phyloP scores from a whole-genome alignment of 345 rosid species.

The Euphorbia pulcherrima region DNA sequence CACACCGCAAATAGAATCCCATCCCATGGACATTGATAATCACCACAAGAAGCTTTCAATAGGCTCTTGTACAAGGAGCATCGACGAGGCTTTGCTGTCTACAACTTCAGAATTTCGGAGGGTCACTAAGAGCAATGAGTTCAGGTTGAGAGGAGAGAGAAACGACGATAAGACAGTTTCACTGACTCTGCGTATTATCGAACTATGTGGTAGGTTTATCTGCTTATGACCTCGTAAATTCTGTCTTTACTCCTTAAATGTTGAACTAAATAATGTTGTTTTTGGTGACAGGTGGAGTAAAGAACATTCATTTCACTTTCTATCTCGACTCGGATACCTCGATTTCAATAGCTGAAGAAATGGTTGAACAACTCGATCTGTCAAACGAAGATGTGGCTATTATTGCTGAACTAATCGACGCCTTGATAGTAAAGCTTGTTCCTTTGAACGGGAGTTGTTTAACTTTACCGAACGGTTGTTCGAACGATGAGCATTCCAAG shows the following conservation, averaged over 20 bases:
- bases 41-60: slow-evolving; percentile 40
- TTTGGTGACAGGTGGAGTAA: slow-evolving; percentile 49
- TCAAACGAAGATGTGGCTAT: slow-evolving; percentile 51
- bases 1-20: slow-evolving; percentile 51
- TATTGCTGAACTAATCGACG: slow-evolving; percentile 72
- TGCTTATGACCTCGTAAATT: not conserved
- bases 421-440: slow-evolving; percentile 48
- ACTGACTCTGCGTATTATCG: slow-evolving; percentile 60
- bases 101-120: slow-evolving; percentile 46
- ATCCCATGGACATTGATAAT: slow-evolving; percentile 59
- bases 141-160: slow-evolving; percentile 50
- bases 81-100: slow-evolving; percentile 31
- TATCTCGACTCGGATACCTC: slow-evolving; percentile 71
- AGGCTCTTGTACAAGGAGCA: slow-evolving; percentile 42
- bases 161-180: slow-evolving; percentile 42
- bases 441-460: slow-evolving; percentile 42
- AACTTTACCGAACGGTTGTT: slow-evolving; percentile 27
- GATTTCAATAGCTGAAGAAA: slow-evolving; percentile 66
- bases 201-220: slow-evolving; percentile 42
- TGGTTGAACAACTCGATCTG: slow-evolving; percentile 78
- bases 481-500: slow-evolving; percentile 21
- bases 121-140: slow-evolving; percentile 45
- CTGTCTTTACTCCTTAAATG: not conserved
- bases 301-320: slow-evolving; percentile 65
- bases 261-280: slow-evolving; percentile 4